Percentiles rank a stretch among this genome's conserved stretches.
Evolutionary conservation across 352 stramenopile genomes (phyloP).

Genomic region (Vaucheria bursata): DNA sequence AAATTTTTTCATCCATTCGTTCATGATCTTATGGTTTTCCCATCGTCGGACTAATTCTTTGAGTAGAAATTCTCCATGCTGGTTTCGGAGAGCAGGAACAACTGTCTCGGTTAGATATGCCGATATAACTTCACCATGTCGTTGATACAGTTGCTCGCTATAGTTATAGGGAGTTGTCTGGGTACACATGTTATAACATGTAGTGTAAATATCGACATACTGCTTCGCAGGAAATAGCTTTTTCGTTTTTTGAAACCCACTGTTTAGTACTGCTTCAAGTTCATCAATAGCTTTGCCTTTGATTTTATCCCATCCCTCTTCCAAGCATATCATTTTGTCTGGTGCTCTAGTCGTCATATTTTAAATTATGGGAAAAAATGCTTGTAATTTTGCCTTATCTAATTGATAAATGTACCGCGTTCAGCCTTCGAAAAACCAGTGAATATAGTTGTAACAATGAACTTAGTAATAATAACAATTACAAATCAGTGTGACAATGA

Average conservation of each 20-base stretch:
- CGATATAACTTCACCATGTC: slow-evolving; percentile 68
- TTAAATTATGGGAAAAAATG: no score
- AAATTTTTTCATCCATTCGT: slow-evolving; percentile 99
- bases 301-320: slow-evolving; percentile 65
- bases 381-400: no score
- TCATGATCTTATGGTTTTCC: slow-evolving; percentile 99
- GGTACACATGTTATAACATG: slow-evolving; percentile 99
- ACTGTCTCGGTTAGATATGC: slow-evolving; percentile 63
- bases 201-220: slow-evolving; percentile 63
- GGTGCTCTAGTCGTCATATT: no score
- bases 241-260: slow-evolving; percentile 48
- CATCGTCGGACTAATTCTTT: slow-evolving; percentile 90
- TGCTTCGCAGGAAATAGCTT: slow-evolving; percentile 64
- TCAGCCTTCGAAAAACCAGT: no score
- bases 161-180: slow-evolving; percentile 98
- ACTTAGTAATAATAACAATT: no score
- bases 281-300: slow-evolving; percentile 70
- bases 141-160: slow-evolving; percentile 94
- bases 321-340: slow-evolving; percentile 47
- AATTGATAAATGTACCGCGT: no score
- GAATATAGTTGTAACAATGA: no score
- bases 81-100: slow-evolving; percentile 68
- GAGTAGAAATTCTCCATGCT: slow-evolving; percentile 87
- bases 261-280: slow-evolving; percentile 64
- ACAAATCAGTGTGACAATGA: no score